These are phyloP conservation scores for Rhizopogon roseolus DNA, from an alignment of 768 basidiomycete genomes.

Conservation along the genomic window DNA sequence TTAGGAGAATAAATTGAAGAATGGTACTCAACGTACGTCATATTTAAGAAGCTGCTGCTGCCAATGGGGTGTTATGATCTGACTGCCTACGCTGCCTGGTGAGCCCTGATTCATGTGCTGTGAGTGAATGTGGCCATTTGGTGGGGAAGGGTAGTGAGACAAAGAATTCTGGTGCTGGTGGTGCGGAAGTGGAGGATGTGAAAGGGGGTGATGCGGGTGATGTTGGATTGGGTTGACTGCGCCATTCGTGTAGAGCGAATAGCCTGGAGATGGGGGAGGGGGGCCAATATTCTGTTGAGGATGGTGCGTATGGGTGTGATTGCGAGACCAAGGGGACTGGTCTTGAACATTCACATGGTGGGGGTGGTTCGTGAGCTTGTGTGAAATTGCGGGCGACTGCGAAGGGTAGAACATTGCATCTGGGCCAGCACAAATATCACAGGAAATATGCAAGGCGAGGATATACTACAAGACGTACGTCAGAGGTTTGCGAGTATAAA, in stretches of 20 bases:
- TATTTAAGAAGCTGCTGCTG: slow-evolving; percentile 90
- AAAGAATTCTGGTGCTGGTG: slow-evolving; percentile 81
- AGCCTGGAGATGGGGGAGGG: slow-evolving; percentile 69
- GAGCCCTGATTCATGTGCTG: slow-evolving; percentile 58
- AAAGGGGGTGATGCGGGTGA: slow-evolving; percentile 48
- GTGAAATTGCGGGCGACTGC: slow-evolving; percentile 75
- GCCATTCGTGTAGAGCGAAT: slow-evolving; percentile 73
- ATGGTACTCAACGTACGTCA: slow-evolving; percentile 56
- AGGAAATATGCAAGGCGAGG: background rate
- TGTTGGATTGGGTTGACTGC: slow-evolving; percentile 56
- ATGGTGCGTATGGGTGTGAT: slow-evolving; percentile 37
- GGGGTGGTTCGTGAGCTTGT: slow-evolving; percentile 63
- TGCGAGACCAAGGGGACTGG: slow-evolving; percentile 65
- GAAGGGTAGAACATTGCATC: slow-evolving; percentile 81
- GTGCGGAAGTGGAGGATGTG: slow-evolving; percentile 49
- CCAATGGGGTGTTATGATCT: slow-evolving; percentile 82
- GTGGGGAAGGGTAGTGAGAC: slow-evolving; percentile 77
- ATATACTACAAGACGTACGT: background rate
- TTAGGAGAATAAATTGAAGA: slow-evolving; percentile 9
- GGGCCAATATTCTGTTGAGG: slow-evolving; percentile 49
- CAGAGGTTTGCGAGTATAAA: background rate
- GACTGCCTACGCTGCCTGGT: slow-evolving; percentile 48
- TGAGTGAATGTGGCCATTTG: slow-evolving; percentile 57
- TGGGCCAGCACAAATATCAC: slow-evolving; percentile 15
- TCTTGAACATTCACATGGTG: slow-evolving; percentile 39